These are phyloP conservation scores for Cucurbita maxima DNA, from an alignment of 306 rosid genomes.

Conservation along the genomic window DNA sequence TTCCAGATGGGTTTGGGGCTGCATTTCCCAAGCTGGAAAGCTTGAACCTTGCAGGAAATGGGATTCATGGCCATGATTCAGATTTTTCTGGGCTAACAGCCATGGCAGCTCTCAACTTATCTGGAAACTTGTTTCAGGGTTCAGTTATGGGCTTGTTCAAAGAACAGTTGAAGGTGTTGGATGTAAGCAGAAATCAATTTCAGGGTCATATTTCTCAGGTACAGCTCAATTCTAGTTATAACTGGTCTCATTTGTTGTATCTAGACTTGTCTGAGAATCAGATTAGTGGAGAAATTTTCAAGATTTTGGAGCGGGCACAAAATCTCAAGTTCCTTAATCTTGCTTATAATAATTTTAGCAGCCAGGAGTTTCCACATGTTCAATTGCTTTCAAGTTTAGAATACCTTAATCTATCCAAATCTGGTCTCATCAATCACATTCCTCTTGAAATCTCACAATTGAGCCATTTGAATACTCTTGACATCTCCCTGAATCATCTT, in stretches of 20 bases:
- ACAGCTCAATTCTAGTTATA: conserved; percentile 35
- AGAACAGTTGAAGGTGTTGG: conserved; percentile 53
- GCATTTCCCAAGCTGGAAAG: conserved; percentile 61
- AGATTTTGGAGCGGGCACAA: conserved; percentile 28
- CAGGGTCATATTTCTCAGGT: conserved; percentile 76
- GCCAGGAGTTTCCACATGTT: conserved; percentile 46
- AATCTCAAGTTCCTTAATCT: conserved; percentile 65
- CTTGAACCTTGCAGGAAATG: conserved; percentile 70
- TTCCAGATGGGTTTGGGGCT: conserved; percentile 73
- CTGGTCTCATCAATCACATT: conserved; percentile 54
- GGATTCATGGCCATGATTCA: conserved; percentile 34
- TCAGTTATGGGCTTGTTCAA: conserved; percentile 49
- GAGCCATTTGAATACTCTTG: conserved; percentile 49
- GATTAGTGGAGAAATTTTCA: conserved; percentile 62
- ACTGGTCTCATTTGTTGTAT: conserved; percentile 64
- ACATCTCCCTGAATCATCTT: conserved; percentile 70
- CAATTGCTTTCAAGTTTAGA: conserved; percentile 41
- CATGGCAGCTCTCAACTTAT: conserved; percentile 49
- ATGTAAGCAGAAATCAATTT: conserved; percentile 82
- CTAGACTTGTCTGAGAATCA: conserved; percentile 81
- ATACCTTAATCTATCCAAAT: conserved; percentile 68
- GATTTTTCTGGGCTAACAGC: conserved; percentile 53
- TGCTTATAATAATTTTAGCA: conserved; percentile 66
- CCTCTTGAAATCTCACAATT: conserved; percentile 46
- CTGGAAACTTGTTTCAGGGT: conserved; percentile 72